phyloP scores from a whole-genome alignment of 345 rosid genomes.

The Viola odorata region DNA sequence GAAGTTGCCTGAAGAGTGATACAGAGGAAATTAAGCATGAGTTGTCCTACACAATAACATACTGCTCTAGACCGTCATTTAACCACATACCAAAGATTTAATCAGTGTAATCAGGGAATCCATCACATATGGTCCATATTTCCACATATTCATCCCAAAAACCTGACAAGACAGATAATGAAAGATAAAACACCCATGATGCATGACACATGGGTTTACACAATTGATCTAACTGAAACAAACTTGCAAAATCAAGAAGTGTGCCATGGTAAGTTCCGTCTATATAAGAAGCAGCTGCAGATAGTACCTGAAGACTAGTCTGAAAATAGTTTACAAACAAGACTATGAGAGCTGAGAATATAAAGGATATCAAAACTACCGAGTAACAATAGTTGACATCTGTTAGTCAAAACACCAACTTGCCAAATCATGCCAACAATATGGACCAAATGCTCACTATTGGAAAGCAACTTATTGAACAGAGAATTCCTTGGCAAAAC shows the following conservation, averaged over 20 bases:
- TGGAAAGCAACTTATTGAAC: too few relatives aligned
- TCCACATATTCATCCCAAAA: constrained; percentile 77
- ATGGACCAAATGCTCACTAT: too few relatives aligned
- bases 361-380: too few relatives aligned
- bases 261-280: constrained; percentile 45
- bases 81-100: constrained; percentile 51
- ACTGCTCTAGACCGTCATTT: background rate
- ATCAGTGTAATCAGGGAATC: constrained; percentile 66
- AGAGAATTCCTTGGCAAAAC: too few relatives aligned
- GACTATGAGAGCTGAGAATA: too few relatives aligned
- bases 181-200: constrained; percentile 7
- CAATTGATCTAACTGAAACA: background rate
- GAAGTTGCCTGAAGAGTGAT: constrained; percentile 54
- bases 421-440: too few relatives aligned
- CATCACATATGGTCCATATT: constrained; percentile 49
- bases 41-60: background rate
- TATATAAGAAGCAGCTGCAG: constrained; percentile 64
- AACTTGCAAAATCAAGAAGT: constrained; percentile 66
- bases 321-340: constrained; percentile 25
- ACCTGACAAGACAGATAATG: constrained; percentile 35
- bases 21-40: constrained; percentile 2
- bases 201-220: background rate
- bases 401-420: too few relatives aligned
- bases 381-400: too few relatives aligned
- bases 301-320: constrained; percentile 62